Conservation (phyloP, 2,329 filamentous ascomycete genomes). For the Phialophora macrospora region DNA sequence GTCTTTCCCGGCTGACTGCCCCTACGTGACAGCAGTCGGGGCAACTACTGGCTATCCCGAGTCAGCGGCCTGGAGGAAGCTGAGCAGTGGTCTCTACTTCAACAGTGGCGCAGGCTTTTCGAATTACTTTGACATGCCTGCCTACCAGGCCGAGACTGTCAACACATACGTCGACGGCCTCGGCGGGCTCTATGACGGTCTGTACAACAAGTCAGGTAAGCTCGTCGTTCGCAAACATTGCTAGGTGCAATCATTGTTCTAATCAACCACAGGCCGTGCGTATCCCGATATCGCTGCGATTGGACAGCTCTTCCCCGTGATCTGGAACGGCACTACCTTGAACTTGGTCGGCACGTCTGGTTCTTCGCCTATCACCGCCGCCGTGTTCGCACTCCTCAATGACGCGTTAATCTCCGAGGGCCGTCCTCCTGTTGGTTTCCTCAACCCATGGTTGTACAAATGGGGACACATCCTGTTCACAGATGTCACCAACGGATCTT, state of each 20-base stretch:
- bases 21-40: conserved; percentile 68
- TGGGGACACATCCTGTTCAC: conserved; percentile 39
- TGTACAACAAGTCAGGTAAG: conserved; percentile 61
- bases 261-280: conserved; percentile 56
- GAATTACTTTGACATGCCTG: conserved; percentile 54
- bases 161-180: conserved; percentile 49
- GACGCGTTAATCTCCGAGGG: conserved; percentile 36
- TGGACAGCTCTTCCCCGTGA: conserved; percentile 50
- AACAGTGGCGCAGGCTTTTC: conserved; percentile 55
- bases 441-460: conserved; percentile 39
- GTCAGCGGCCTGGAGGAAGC: conserved; percentile 27
- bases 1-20: conserved; percentile 63
- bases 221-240: conserved; percentile 34
- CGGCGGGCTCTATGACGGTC: conserved; percentile 58
- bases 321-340: conserved; percentile 46
- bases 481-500: conserved; percentile 43
- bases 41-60: conserved; percentile 59
- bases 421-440: conserved; percentile 34
- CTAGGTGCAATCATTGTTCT: conserved; percentile 39
- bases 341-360: conserved; percentile 55
- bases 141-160: conserved; percentile 55
- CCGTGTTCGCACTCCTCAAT: conserved; percentile 36
- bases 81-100: conserved; percentile 43
- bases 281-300: conserved; percentile 69
- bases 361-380: conserved; percentile 35